These are phyloP conservation scores for Backusella sp. DNA, from an alignment of 192 early-diverging fungal species.

Conservation along the genomic window DNA sequence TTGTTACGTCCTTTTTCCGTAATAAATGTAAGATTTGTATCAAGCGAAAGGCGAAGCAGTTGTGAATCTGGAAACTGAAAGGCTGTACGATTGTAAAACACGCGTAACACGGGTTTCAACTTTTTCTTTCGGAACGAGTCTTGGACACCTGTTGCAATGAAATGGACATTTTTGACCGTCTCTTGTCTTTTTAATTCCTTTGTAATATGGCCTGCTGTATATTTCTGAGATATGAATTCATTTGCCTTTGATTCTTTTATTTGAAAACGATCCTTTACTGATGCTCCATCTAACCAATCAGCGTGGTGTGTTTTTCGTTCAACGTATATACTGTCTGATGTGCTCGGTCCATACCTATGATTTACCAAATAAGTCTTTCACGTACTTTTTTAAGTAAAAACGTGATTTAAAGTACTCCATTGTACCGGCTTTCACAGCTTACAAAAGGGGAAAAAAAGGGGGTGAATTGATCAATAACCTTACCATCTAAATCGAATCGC, in stretches of 20 bases:
- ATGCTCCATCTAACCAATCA: constrained; percentile 49
- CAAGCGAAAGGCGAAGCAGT: constrained; percentile 78
- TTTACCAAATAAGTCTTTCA: not conserved
- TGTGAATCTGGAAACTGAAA: constrained; percentile 89
- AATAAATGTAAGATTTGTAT: constrained; percentile 85
- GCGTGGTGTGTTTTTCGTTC: constrained; percentile 85
- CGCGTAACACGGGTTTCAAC: constrained; percentile 68
- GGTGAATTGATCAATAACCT: not conserved
- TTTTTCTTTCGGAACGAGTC: constrained; percentile 53
- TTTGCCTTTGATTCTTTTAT: constrained; percentile 83
- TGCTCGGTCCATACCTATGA: constrained; percentile 9
- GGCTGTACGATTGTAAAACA: constrained; percentile 88
- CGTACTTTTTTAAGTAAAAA: no score
- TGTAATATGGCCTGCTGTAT: constrained; percentile 57
- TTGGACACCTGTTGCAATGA: constrained; percentile 61
- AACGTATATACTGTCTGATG: constrained; percentile 75
- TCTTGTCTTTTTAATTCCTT: constrained; percentile 66
- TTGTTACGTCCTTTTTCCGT: constrained; percentile 69
- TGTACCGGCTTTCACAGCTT: not conserved
- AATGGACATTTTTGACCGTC: constrained; percentile 56
- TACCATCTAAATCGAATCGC: constrained; percentile 90
- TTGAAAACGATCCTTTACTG: constrained; percentile 79
- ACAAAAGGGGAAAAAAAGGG: not conserved
- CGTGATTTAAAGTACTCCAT: no score
- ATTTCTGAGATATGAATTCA: constrained; percentile 61